Evolutionary conservation across 108 stramenopile species (phyloP), one percentile per base, ranked within the genome.

Genomic region (Schizochytrium sp.): DNA sequence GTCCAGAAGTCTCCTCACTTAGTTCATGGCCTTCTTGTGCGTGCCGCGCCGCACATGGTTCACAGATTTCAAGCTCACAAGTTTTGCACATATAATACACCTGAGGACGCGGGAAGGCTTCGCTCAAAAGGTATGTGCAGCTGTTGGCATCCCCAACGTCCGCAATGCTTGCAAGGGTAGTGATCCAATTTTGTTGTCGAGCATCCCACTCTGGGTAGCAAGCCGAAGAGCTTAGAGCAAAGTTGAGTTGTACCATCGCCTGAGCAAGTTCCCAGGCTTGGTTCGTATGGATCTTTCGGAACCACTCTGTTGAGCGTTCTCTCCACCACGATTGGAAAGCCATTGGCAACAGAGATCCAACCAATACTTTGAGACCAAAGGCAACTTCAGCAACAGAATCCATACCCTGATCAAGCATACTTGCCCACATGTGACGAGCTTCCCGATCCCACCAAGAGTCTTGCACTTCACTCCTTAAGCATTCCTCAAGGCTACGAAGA

Each of bases 151-250:
- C 64, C 17, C 76, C 76, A 2, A 83, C 45, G 76, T 55, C 76
- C 8, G 76, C 76, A 28, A 83, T 83, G 76, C 76, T 53, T 7
- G 47, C 76, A 10, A 83, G 53, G 15, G 76, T 83, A 10, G 76
- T 38, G 15, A 55, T 83, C 76, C 76, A 83, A 53, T 83, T 83
- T 40, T 49, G 76, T 40, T 55, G 76, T 8, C 76, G 5, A 10
- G 76, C 76, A 40, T 83, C 76, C 76, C 76, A 83, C 13, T 83
- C 76, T 13, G 76, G 76, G 76, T 83, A 83, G 47, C 53, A 83
- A 5, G 76, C 5, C 17, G 50, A 19, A n/a, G 76, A 28, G 3
- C 50, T 55, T n/a, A 83, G 76, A 56, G 76, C 76, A 83, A 83
- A 83, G 53, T 55, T 83, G 1, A 83, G 76, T 42, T 83, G 76